Conservation (phyloP, 139 green algal genomes). For the Desmodesmus armatus region DNA sequence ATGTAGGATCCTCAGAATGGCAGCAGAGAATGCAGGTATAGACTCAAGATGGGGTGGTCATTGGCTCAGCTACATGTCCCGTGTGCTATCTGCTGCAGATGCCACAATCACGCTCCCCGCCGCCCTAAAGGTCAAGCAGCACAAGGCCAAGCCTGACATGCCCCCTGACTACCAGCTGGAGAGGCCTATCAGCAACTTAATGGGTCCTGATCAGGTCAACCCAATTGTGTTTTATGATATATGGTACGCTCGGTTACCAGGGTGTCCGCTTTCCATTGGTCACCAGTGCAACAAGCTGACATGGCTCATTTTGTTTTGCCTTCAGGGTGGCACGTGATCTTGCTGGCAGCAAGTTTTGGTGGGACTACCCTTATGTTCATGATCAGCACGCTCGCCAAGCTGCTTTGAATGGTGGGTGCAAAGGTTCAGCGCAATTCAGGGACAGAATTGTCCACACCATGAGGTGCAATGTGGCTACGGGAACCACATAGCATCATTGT, state of each 20-base stretch:
- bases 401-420: neutral
- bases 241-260: too few relatives aligned
- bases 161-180: neutral
- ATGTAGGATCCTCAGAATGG: too few relatives aligned
- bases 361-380: neutral
- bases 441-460: too few relatives aligned
- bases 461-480: too few relatives aligned
- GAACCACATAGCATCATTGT: too few relatives aligned
- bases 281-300: too few relatives aligned
- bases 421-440: too few relatives aligned
- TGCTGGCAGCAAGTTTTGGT: conserved; percentile 15
- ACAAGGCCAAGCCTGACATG: neutral
- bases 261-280: too few relatives aligned
- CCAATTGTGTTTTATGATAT: conserved; percentile 15
- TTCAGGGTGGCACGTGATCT: conserved; percentile 5
- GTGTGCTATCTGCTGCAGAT: neutral
- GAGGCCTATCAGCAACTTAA: neutral
- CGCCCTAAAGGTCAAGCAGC: neutral
- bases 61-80: too few relatives aligned
- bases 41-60: too few relatives aligned
- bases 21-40: too few relatives aligned
- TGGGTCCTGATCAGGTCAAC: neutral
- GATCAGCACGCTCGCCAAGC: neutral
- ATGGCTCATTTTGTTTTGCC: too few relatives aligned
- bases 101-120: neutral